These are phyloP conservation scores for Monosiga brevicollis DNA, from an alignment of 78 protist species.

Conservation along the genomic window DNA sequence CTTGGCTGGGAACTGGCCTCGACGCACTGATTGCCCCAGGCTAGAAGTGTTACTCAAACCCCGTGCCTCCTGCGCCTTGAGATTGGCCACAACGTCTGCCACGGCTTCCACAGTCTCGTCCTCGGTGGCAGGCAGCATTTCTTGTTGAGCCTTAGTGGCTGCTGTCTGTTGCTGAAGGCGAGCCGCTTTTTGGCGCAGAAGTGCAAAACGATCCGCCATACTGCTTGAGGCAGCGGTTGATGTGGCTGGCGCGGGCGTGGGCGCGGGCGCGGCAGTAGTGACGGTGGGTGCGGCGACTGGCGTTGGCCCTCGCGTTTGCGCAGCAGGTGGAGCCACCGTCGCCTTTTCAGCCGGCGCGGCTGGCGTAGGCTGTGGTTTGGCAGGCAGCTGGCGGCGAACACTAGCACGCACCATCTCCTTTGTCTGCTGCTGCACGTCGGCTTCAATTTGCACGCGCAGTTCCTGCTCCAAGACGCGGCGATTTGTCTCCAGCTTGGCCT, in stretches of 20 bases:
- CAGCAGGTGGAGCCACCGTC: not conserved
- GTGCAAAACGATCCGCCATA: no score
- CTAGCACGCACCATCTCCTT: not conserved
- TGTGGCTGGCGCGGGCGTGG: no score
- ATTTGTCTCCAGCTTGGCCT: not conserved
- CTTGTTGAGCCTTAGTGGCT: not conserved
- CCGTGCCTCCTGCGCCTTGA: not conserved
- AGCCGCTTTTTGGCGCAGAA: not conserved
- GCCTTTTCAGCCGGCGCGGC: not conserved
- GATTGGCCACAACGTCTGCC: not conserved
- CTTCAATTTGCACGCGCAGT: not conserved
- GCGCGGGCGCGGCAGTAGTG: no score
- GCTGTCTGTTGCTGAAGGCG: not conserved
- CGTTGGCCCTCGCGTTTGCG: no score
- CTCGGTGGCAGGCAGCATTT: not conserved
- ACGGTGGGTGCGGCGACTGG: no score
- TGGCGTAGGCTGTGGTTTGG: not conserved
- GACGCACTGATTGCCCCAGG: not conserved
- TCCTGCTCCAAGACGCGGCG: not conserved
- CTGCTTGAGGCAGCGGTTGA: no score
- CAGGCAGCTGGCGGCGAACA: not conserved
- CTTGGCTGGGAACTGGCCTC: not conserved
- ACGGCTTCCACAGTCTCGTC: not conserved
- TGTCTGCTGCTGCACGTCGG: not conserved
- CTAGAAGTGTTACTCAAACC: not conserved